phyloP scores from a whole-genome alignment of 495 filamentous ascomycete genomes.

The Aspergillus ellipticus region DNA sequence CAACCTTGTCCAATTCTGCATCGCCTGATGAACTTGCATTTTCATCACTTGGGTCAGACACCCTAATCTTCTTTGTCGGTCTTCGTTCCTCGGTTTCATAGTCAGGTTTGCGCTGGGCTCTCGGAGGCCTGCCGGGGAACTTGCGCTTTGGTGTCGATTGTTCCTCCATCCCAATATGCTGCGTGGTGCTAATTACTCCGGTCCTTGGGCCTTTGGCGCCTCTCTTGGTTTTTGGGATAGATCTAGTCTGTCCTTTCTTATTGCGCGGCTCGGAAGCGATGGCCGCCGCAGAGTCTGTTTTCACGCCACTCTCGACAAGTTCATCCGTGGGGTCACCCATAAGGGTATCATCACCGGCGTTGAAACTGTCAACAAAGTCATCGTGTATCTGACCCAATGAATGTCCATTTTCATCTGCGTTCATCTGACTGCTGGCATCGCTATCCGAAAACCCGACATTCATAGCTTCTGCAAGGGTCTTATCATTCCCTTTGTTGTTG shows the following conservation, averaged over 20 bases:
- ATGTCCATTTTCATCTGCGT: conserved; percentile 33
- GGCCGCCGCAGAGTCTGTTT: conserved; percentile 46
- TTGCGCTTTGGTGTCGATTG: conserved; percentile 20
- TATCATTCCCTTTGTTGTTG: conserved; percentile 39
- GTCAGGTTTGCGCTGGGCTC: conserved; percentile 18
- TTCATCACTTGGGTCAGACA: conserved; percentile 13
- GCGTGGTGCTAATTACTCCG: conserved; percentile 10
- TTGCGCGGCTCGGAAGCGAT: conserved; percentile 12
- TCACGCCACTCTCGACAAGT: conserved; percentile 51
- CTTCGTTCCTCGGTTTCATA: conserved; percentile 25
- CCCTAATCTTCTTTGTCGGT: conserved; percentile 36
- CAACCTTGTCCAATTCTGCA: conserved; percentile 38
- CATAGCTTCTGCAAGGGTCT: conserved; percentile 15
- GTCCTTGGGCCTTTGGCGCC: conserved; percentile 11
- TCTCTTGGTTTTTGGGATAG: conserved; percentile 7
- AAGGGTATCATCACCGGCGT: conserved; percentile 25
- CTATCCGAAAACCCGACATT: conserved; percentile 34
- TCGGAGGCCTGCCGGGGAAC: conserved; percentile 35
- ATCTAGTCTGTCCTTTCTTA: conserved; percentile 5
- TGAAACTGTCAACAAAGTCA: conserved; percentile 27
- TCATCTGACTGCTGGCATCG: conserved; percentile 22
- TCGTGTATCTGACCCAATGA: conserved; percentile 24
- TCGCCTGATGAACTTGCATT: conserved; percentile 15
- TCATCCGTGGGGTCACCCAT: conserved; percentile 36
- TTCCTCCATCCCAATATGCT: conserved; percentile 15